A percentile compares a stretch with the other conserved stretches of the same genome.
phyloP scores from a whole-genome alignment of 2,329 filamentous ascomycete species.

The Aspergillus sclerotialis region DNA sequence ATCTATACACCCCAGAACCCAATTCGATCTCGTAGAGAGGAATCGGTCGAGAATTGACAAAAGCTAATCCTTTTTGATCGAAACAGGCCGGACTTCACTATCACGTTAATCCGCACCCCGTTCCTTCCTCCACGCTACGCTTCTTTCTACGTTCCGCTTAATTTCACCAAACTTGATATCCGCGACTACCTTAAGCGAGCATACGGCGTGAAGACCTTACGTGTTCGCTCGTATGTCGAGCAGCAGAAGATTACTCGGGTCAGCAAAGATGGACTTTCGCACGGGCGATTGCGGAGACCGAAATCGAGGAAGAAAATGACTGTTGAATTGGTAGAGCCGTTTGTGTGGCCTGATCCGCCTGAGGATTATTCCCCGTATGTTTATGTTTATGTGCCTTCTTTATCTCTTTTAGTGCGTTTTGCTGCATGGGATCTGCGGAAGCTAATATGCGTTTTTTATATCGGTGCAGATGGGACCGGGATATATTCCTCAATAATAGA shows the following conservation, averaged over 20 bases:
- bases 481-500: conserved; percentile 49
- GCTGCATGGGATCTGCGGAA: not conserved
- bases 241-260: conserved; percentile 54
- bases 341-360: conserved; percentile 75
- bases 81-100: conserved; percentile 68
- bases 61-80: not conserved
- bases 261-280: conserved; percentile 28
- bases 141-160: conserved; percentile 82
- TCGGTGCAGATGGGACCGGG: conserved; percentile 58
- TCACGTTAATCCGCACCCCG: conserved; percentile 70
- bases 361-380: conserved; percentile 53
- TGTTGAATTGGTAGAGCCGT: conserved; percentile 78
- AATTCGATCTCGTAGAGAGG: too few species aligned
- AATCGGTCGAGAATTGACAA: too few species aligned
- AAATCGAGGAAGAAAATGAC: conserved; percentile 85
- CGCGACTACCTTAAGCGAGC: conserved; percentile 88
- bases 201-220: conserved; percentile 67
- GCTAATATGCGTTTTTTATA: conserved; percentile 8
- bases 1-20: not conserved
- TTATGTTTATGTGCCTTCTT: conserved; percentile 6
- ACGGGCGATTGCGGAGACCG: conserved; percentile 61
- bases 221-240: conserved; percentile 74
- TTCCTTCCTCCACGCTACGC: conserved; percentile 72
- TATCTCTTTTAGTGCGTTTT: conserved; percentile 2
- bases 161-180: conserved; percentile 92